phyloP scores from a whole-genome alignment of 1,139 yeast species.

The Eremothecium gossypii region DNA sequence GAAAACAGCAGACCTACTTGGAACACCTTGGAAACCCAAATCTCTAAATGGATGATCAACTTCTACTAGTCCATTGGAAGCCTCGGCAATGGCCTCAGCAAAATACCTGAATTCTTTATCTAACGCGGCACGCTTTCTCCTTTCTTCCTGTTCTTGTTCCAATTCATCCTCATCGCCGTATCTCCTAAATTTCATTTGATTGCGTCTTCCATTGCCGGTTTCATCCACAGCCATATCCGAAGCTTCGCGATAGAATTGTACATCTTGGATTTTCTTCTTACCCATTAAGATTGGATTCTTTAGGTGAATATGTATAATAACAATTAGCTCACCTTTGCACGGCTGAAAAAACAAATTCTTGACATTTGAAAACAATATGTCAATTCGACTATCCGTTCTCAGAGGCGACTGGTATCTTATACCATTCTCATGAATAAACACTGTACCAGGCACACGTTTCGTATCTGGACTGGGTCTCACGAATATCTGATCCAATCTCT shows the following conservation, averaged over 20 bases:
- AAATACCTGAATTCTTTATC: slow-evolving; percentile 88
- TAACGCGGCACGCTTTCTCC: slow-evolving; percentile 79
- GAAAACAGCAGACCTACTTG: slow-evolving; percentile 85
- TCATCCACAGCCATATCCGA: slow-evolving; percentile 95
- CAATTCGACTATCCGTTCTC: slow-evolving; percentile 78
- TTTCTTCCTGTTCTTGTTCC: slow-evolving; percentile 97
- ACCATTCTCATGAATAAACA: slow-evolving; percentile 94
- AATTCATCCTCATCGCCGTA: slow-evolving; percentile 98
- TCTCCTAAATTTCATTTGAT: slow-evolving; percentile 53
- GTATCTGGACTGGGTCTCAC: slow-evolving; percentile 96
- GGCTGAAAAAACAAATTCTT: slow-evolving; percentile 94
- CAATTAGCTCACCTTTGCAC: slow-evolving; percentile 88
- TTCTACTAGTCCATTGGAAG: slow-evolving; percentile 71
- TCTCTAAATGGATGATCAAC: slow-evolving; percentile 94
- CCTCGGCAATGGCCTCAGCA: slow-evolving; percentile 85
- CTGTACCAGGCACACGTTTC: slow-evolving; percentile 83
- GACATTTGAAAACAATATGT: slow-evolving; percentile 79
- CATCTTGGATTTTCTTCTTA: slow-evolving; percentile 88
- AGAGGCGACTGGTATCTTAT: slow-evolving; percentile 81
- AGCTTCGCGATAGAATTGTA: slow-evolving; percentile 94
- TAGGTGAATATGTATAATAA: slow-evolving; percentile 83
- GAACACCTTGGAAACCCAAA: slow-evolving; percentile 95
- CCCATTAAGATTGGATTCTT: slow-evolving; percentile 93
- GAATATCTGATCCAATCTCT: slow-evolving; percentile 78
- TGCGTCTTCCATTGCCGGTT: slow-evolving; percentile 79